Evolutionary conservation across 78 protist species (phyloP), one percentile per base, ranked within the genome.

Genomic region (Chrysochromulina parva): DNA sequence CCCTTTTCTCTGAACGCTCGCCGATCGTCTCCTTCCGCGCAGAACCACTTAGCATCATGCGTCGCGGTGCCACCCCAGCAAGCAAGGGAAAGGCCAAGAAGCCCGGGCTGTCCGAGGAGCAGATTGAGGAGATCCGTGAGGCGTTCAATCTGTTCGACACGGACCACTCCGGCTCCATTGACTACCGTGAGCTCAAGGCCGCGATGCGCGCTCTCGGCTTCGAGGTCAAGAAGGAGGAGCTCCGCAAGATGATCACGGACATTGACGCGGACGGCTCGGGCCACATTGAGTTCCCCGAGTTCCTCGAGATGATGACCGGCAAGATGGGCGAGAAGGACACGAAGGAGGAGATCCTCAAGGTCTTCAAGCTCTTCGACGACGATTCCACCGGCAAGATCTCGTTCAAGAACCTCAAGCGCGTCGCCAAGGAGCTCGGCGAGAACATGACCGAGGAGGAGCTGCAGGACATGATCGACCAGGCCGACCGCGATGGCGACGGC

Each of bases 181-280:
- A 97, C 54, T 95, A 94, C 38, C 96, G 96, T 65, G 99, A 98
- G 93, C 93, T 98, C 60, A 95, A 95, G 94, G 99, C 96, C 24
- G 99, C 98, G 17, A 96, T 98, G 97, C 93, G 98, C 1, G 99
- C 99, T 1, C 95, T 98, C 14, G 99, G 99, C 9, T 96, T 98
- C 78, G 99, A 98, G 91, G 96, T 96, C 24, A 96, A 96, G 95
- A 95, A 95, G 88, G 98, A 98, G 90, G 98, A 96, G 88, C 91
- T 97, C 74, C 81, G 89, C 81, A 92, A 93, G 87, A 93, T 98
- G 96, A 92, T 96, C 38, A 10, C 80, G 22, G 97, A 98, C 73
- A 90, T 96, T 19, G 99, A 98, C 65, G 76, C 38, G 54, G 97
- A 95, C 67, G 96, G 96, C 89, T 84, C 94, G 0, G 98, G 98